A percentile compares a stretch with the other conserved stretches of the same genome.
phyloP scores from a whole-genome alignment of 768 basidiomycete species.

The Harrya chromipes region DNA sequence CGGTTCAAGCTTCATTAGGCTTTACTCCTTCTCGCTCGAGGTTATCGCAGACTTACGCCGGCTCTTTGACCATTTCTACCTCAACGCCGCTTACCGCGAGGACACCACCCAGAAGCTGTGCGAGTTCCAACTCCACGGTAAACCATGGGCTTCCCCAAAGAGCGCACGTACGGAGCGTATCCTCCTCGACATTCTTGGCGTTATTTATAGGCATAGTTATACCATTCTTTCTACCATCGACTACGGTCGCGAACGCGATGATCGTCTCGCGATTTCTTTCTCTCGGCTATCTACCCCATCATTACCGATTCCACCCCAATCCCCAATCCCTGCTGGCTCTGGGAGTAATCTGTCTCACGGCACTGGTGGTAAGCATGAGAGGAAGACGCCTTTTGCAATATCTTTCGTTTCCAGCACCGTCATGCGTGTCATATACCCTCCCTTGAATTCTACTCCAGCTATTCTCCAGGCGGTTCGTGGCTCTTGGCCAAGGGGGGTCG shows the following conservation, averaged over 20 bases:
- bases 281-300: constrained; percentile 44
- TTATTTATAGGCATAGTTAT: constrained; percentile 63
- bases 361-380: constrained; percentile 29
- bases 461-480: constrained; percentile 76
- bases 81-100: constrained; percentile 49
- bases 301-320: constrained; percentile 37
- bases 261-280: constrained; percentile 69
- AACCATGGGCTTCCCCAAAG: constrained; percentile 73
- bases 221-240: constrained; percentile 65
- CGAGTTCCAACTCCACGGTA: constrained; percentile 65
- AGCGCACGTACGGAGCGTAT: constrained; percentile 63
- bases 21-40: constrained; percentile 63
- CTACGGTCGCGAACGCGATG: constrained; percentile 75
- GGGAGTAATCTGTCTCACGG: constrained; percentile 38
- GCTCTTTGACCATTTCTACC: constrained; percentile 48
- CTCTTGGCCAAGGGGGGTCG: constrained; percentile 78
- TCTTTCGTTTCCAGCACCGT: constrained; percentile 67
- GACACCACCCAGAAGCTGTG: constrained; percentile 54
- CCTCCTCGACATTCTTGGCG: constrained; percentile 60
- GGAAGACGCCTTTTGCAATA: constrained; percentile 60
- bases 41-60: constrained; percentile 53
- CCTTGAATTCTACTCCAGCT: constrained; percentile 71
- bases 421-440: constrained; percentile 75
- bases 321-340: constrained; percentile 40
- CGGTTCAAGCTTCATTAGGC: constrained; percentile 57